Conservation (phyloP, 1,284 basidiomycete species). For the Neolentinus lepideus region DNA sequence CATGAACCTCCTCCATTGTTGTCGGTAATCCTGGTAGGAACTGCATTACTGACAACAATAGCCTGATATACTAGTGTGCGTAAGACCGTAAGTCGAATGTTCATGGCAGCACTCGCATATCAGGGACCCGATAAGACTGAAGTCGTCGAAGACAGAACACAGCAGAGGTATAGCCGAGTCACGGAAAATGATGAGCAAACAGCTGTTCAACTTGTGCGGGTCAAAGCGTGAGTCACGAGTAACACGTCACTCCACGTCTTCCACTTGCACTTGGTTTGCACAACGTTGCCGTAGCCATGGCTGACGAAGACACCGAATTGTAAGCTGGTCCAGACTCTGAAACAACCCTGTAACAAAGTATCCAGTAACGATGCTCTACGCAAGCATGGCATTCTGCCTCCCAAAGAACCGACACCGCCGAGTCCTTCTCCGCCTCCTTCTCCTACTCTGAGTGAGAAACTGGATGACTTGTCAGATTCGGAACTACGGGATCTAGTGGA, state of each 20-base stretch:
- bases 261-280: too few species aligned
- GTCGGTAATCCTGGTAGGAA: not conserved
- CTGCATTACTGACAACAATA: slow-evolving; percentile 1
- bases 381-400: slow-evolving; percentile 86
- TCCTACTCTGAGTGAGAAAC: slow-evolving; percentile 55
- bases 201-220: not conserved
- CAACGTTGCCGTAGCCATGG: slow-evolving; percentile 29
- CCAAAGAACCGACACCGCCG: slow-evolving; percentile 57
- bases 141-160: not conserved
- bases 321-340: slow-evolving; percentile 29
- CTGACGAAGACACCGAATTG: slow-evolving; percentile 92
- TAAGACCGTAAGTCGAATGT: not conserved
- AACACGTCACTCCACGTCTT: not conserved
- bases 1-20: not conserved
- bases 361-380: slow-evolving; percentile 87
- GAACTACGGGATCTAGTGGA: slow-evolving; percentile 68
- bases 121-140: not conserved
- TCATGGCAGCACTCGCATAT: not conserved
- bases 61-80: not conserved
- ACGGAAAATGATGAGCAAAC: not conserved
- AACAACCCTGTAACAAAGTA: not conserved
- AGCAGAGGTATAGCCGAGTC: not conserved
- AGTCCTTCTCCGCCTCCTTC: slow-evolving; percentile 69
- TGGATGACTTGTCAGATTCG: slow-evolving; percentile 58
- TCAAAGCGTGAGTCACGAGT: not conserved